These are phyloP conservation scores for Glycine tomentella DNA, from an alignment of 306 rosid species.

Conservation along the genomic window DNA sequence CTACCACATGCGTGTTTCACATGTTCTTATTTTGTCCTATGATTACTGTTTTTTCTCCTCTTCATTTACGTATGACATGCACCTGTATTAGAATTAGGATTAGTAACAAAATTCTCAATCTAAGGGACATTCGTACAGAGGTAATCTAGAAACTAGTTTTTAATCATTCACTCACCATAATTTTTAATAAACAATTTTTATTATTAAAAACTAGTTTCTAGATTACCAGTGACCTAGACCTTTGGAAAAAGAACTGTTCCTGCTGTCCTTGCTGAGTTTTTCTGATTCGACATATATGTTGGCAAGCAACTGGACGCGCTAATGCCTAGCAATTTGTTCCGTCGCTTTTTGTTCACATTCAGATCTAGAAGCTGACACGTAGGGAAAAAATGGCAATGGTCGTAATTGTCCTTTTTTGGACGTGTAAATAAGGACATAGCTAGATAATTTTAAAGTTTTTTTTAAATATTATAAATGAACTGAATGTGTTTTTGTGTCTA, in stretches of 20 bases:
- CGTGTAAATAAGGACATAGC: not conserved
- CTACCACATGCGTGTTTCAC: no score
- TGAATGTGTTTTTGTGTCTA: not conserved
- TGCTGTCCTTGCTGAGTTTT: not conserved
- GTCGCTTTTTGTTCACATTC: constrained; percentile 35
- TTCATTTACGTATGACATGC: no score
- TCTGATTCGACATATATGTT: not conserved
- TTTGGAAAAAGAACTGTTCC: not conserved
- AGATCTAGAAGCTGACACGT: constrained; percentile 1
- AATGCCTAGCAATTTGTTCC: not conserved
- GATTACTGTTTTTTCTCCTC: no score
- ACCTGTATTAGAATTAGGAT: not conserved
- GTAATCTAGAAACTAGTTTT: not conserved
- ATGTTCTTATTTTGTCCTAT: no score
- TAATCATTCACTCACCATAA: no score
- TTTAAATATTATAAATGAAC: not conserved
- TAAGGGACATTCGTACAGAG: not conserved
- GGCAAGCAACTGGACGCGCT: constrained; percentile 8
- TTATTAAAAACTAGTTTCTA: not conserved
- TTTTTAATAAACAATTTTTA: no score
- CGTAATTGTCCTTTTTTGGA: not conserved
- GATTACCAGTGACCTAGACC: not conserved
- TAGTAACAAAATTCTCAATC: not conserved
- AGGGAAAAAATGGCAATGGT: not conserved
- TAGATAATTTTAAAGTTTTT: not conserved